A percentile compares a stretch with the other conserved stretches of the same genome.
phyloP scores from a whole-genome alignment of 2,329 filamentous ascomycete genomes.

The Dactylellina parvicollis region DNA sequence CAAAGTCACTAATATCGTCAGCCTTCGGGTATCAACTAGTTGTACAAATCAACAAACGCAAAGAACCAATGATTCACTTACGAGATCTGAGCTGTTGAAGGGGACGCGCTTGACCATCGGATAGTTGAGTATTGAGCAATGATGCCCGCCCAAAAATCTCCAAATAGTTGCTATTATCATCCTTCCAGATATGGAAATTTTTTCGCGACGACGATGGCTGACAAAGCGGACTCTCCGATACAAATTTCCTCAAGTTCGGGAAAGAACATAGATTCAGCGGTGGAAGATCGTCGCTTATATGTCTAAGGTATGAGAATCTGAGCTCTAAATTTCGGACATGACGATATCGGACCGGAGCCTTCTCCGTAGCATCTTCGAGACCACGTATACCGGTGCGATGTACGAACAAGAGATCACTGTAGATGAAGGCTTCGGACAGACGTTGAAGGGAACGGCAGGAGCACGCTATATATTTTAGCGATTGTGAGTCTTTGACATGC shows the following conservation, averaged over 20 bases:
- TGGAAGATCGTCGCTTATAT: neutral
- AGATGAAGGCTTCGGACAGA: constrained; percentile 1
- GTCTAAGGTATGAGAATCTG: neutral
- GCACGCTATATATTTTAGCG: neutral
- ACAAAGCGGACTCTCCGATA: constrained; percentile 4
- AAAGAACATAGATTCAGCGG: neutral
- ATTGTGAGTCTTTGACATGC: neutral
- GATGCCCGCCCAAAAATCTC: neutral
- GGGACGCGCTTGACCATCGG: neutral
- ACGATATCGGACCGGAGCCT: neutral
- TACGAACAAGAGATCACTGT: neutral
- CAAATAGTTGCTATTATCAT: neutral
- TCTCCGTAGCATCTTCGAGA: neutral
- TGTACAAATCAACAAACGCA: neutral
- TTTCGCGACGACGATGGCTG: neutral
- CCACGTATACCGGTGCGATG: neutral
- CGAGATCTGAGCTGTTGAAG: neutral
- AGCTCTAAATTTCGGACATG: neutral
- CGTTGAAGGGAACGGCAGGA: neutral
- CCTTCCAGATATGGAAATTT: neutral
- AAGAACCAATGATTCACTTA: neutral
- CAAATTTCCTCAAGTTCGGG: neutral
- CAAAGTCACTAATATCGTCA: neutral
- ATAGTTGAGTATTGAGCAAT: neutral
- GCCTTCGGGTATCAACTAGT: too few species aligned